Conservation (phyloP, 2,329 filamentous ascomycete species). For the Aspergillus udagawae region DNA sequence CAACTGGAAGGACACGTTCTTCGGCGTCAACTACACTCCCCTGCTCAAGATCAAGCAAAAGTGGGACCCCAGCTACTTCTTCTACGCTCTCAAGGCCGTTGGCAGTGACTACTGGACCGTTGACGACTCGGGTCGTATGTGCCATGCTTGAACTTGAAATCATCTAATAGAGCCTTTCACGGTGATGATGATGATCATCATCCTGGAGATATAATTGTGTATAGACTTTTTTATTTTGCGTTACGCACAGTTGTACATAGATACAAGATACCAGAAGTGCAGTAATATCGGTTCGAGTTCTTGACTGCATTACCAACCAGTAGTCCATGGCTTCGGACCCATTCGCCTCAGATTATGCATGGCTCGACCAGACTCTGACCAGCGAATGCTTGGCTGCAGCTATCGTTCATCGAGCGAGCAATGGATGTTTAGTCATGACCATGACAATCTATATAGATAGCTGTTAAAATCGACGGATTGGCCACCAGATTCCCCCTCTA, state of each 20-base stretch:
- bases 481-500: background rate
- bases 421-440: no score
- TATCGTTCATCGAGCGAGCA: no score
- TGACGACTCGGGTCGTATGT: conserved; percentile 26
- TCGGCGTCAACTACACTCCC: conserved; percentile 38
- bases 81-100: conserved; percentile 40
- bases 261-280: background rate
- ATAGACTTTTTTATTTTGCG: background rate
- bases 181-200: no score
- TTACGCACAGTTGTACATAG: background rate
- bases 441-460: no score
- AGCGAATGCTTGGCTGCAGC: background rate
- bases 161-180: background rate
- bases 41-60: conserved; percentile 38
- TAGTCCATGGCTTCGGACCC: no score
- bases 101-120: conserved; percentile 36
- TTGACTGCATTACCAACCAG: no score
- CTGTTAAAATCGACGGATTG: no score
- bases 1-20: conserved; percentile 41
- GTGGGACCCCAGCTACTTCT: conserved; percentile 40
- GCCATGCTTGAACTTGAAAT: conserved; percentile 11
- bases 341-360: no score
- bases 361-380: no score
- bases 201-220: background rate
- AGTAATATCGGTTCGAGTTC: background rate